These are phyloP conservation scores for Gardenia jasminoides DNA, from an alignment of 257 asterid species.

Conservation along the genomic window DNA sequence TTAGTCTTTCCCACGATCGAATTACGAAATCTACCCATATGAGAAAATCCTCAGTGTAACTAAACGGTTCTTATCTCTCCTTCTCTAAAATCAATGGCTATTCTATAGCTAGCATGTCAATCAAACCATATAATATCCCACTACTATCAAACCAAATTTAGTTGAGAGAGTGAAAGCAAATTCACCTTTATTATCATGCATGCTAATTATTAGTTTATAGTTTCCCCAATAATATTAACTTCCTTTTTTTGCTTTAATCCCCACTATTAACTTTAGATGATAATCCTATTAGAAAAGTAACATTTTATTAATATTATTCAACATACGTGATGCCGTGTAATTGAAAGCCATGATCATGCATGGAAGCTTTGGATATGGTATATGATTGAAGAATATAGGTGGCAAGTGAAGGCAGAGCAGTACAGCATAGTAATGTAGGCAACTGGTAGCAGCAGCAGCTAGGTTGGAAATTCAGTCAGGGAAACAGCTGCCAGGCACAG, in stretches of 20 bases:
- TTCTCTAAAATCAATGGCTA: too few relatives aligned
- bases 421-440: slow-evolving; percentile 10
- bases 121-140: neutral
- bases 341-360: neutral
- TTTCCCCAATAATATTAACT: too few relatives aligned
- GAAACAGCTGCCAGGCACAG: slow-evolving; percentile 31
- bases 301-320: neutral
- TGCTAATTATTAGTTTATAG: too few relatives aligned
- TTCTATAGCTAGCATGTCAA: neutral
- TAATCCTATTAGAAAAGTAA: neutral
- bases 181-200: too few relatives aligned
- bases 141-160: neutral
- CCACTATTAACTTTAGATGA: neutral
- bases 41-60: neutral
- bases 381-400: slow-evolving; percentile 17
- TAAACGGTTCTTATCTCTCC: neutral
- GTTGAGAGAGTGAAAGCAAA: too few relatives aligned
- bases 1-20: too few relatives aligned
- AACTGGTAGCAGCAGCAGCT: neutral
- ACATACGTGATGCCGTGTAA: slow-evolving; percentile 4
- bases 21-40: too few relatives aligned
- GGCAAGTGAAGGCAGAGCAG: slow-evolving; percentile 14
- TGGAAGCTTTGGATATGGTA: slow-evolving; percentile 12
- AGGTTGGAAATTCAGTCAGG: slow-evolving; percentile 24
- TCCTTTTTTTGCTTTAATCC: too few relatives aligned